phyloP scores from a whole-genome alignment of 1,139 yeast species.

The Sugiyamaella sp. region DNA sequence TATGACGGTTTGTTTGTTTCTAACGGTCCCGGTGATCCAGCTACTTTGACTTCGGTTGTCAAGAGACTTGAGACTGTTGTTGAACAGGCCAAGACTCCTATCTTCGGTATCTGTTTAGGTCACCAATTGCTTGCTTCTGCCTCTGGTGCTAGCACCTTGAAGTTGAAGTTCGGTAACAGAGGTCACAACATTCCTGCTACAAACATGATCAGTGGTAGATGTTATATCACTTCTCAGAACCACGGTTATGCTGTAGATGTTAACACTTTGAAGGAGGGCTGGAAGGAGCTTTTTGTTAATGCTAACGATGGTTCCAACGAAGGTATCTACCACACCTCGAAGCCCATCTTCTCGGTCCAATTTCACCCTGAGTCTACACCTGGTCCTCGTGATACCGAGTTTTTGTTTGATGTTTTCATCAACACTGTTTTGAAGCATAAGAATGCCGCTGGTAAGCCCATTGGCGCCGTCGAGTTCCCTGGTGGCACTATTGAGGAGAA shows the following conservation, averaged over 20 bases:
- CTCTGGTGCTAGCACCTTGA: conserved; percentile 87
- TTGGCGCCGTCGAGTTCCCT: conserved; percentile 84
- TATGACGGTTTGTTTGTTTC: conserved; percentile 96
- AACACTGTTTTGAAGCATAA: conserved; percentile 71
- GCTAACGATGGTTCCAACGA: conserved; percentile 98
- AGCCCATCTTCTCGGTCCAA: conserved; percentile 97
- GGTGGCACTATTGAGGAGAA: conserved; percentile 81
- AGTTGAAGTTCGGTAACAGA: conserved; percentile 98
- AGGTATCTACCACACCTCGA: conserved; percentile 88
- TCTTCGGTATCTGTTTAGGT: conserved; percentile 98
- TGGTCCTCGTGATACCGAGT: conserved; percentile 99
- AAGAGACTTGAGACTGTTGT: conserved; percentile 60
- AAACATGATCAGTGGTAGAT: conserved; percentile 87
- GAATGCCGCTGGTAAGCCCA: conserved; percentile 50
- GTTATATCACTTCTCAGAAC: conserved; percentile 98
- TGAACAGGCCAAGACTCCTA: conserved; percentile 57
- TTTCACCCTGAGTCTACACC: conserved; percentile 99
- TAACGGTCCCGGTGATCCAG: conserved; percentile 99
- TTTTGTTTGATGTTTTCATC: conserved; percentile 91
- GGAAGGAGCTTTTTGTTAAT: conserved; percentile 94
- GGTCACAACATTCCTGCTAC: conserved; percentile 99
- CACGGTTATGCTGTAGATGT: conserved; percentile 98
- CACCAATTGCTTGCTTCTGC: conserved; percentile 98
- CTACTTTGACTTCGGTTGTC: conserved; percentile 71
- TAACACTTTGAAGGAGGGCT: conserved; percentile 65